phyloP scores from a whole-genome alignment of 2,329 filamentous ascomycete species.

The Microdochium bolleyi region DNA sequence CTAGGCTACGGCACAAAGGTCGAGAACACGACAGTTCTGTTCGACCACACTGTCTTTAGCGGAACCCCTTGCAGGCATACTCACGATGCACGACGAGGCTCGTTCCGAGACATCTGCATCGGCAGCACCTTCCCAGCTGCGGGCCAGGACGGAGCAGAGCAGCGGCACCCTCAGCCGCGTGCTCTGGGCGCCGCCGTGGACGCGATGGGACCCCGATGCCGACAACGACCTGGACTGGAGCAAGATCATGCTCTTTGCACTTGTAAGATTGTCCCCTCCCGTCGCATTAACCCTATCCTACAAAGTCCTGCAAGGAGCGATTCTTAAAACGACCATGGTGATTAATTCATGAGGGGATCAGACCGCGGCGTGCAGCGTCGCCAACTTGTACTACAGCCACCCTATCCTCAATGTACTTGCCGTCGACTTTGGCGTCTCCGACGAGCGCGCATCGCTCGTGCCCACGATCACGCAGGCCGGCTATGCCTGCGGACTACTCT shows the following conservation, averaged over 20 bases:
- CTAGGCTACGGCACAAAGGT: too few relatives aligned
- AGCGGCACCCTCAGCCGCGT: neutral
- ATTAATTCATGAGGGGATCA: neutral
- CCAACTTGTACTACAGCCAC: constrained; percentile 54
- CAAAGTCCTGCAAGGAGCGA: neutral
- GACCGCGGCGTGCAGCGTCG: constrained; percentile 39
- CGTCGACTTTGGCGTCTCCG: constrained; percentile 44
- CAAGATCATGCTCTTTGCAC: constrained; percentile 1
- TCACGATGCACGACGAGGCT: too few relatives aligned
- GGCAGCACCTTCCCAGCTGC: neutral
- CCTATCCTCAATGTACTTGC: constrained; percentile 52
- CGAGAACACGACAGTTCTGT: too few relatives aligned
- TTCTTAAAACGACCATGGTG: neutral
- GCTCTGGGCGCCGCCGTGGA: neutral
- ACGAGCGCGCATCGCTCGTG: constrained; percentile 47
- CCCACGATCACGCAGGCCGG: constrained; percentile 54
- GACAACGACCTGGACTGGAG: constrained; percentile 1
- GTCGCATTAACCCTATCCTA: neutral
- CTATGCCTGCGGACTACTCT: constrained; percentile 49
- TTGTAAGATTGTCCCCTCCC: neutral
- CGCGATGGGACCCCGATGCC: constrained; percentile 1
- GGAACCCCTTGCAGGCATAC: too few relatives aligned
- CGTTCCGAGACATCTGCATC: too few relatives aligned
- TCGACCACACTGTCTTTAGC: too few relatives aligned
- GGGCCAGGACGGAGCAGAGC: neutral